Evolutionary conservation across 495 filamentous ascomycete species (phyloP).

Genomic region (Lasiosphaeria miniovina): DNA sequence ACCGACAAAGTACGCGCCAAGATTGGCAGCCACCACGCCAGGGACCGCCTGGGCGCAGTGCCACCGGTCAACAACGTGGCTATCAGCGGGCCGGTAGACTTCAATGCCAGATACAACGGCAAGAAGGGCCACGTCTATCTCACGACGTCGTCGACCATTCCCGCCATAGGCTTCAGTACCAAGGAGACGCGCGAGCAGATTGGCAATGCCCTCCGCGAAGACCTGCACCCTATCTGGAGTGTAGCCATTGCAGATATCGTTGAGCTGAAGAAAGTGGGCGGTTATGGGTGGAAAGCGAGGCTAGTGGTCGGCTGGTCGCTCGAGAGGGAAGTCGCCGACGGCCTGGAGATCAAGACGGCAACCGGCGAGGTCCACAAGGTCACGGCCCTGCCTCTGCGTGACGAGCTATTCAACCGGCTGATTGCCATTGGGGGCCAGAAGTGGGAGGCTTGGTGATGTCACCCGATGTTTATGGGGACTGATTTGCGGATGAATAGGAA

Average conservation of each 20-base stretch:
- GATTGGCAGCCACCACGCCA: conserved; percentile 62
- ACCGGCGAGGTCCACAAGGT: conserved; percentile 55
- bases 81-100: conserved; percentile 66
- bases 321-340: conserved; percentile 73
- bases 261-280: conserved; percentile 79
- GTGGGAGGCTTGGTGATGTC: conserved; percentile 71
- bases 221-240: conserved; percentile 54
- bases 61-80: conserved; percentile 43
- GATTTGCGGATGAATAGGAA: too few relatives aligned
- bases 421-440: conserved; percentile 81
- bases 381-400: conserved; percentile 69
- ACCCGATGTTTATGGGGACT: too few relatives aligned
- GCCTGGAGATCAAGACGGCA: conserved; percentile 63
- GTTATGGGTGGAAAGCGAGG: conserved; percentile 86
- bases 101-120: conserved; percentile 68
- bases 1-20: conserved; percentile 67
- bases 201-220: conserved; percentile 49
- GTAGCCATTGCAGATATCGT: conserved; percentile 49
- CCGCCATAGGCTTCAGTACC: conserved; percentile 56
- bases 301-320: conserved; percentile 79
- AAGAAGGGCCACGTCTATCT: conserved; percentile 71
- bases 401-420: conserved; percentile 84
- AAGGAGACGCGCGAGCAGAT: conserved; percentile 39
- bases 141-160: conserved; percentile 56
- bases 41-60: conserved; percentile 68